Evolutionary conservation across 305 asterid species (phyloP).

Genomic region (Rubia tinctorum): DNA sequence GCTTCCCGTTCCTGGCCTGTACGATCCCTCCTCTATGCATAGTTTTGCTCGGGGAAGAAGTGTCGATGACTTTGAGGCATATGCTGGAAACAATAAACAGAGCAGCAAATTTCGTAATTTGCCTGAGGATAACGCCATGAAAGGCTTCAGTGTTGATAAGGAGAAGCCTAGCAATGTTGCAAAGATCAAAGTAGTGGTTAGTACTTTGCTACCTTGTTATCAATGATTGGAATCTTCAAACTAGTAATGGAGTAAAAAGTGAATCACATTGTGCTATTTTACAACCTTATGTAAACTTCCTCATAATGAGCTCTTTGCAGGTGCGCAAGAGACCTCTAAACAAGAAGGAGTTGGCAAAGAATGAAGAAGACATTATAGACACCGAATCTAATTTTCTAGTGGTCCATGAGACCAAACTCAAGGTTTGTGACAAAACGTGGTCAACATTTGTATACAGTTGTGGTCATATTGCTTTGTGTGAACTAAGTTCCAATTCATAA

Average conservation of each 20-base stretch:
- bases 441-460: not conserved
- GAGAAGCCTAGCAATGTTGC: conserved; percentile 92
- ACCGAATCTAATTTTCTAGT: conserved; percentile 62
- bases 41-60: conserved; percentile 64
- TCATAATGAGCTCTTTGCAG: conserved; percentile 38
- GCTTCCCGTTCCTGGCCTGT: conserved; percentile 67
- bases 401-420: conserved; percentile 92
- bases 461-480: not conserved
- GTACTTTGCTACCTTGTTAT: conserved; percentile 23
- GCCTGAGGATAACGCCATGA: conserved; percentile 62
- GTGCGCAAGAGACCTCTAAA: conserved; percentile 93
- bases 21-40: conserved; percentile 61
- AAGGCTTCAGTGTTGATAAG: conserved; percentile 72
- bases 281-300: conserved; percentile 17
- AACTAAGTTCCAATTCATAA: not conserved
- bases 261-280: not conserved
- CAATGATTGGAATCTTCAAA: not conserved
- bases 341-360: conserved; percentile 84
- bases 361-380: conserved; percentile 89
- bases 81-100: conserved; percentile 63
- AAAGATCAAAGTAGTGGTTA: conserved; percentile 98
- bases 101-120: conserved; percentile 57
- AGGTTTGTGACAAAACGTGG: conserved; percentile 46
- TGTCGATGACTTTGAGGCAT: conserved; percentile 71
- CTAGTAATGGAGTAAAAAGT: not conserved